Evolutionary conservation across 2,329 filamentous ascomycete genomes (phyloP).

Genomic region (Exutisphaerella laricina): DNA sequence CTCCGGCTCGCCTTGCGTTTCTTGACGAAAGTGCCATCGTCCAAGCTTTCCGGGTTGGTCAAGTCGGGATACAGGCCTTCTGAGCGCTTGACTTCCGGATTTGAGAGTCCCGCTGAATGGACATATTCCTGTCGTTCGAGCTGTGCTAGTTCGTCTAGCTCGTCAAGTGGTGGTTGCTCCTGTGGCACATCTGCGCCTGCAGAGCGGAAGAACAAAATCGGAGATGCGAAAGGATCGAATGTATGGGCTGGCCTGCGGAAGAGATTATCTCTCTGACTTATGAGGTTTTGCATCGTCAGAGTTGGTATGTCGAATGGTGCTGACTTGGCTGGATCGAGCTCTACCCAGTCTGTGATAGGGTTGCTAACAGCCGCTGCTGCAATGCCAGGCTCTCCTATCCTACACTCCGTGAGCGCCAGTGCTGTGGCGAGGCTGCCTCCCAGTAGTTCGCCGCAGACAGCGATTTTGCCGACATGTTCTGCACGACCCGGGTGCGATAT

Average conservation of each 20-base stretch:
- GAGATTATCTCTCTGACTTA: conserved; percentile 33
- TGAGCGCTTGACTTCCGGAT: no score
- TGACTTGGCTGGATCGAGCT: conserved; percentile 21
- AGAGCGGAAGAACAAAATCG: conserved; percentile 48
- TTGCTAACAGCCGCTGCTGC: conserved; percentile 44
- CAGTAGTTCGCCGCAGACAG: conserved; percentile 44
- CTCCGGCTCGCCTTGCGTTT: conserved; percentile 33
- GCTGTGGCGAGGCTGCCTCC: conserved; percentile 46
- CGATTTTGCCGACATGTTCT: conserved; percentile 33
- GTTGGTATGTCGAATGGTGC: not conserved
- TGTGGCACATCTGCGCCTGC: conserved; percentile 29
- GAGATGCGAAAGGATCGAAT: conserved; percentile 48
- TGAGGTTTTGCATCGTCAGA: conserved; percentile 16
- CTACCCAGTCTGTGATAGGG: conserved; percentile 46
- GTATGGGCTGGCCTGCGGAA: conserved; percentile 41
- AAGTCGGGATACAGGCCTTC: conserved; percentile 20
- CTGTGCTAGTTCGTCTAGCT: conserved; percentile 27
- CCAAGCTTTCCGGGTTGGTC: not conserved
- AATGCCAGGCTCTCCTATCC: conserved; percentile 37
- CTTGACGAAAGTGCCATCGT: not conserved
- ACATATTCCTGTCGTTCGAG: conserved; percentile 29
- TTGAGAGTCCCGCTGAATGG: no score
- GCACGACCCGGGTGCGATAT: conserved; percentile 25
- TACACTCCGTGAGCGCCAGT: conserved; percentile 48
- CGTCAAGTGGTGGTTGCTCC: conserved; percentile 26